These are phyloP conservation scores for Alternaria novae-zelandiae DNA, from an alignment of 2,329 filamentous ascomycete species.

Conservation along the genomic window DNA sequence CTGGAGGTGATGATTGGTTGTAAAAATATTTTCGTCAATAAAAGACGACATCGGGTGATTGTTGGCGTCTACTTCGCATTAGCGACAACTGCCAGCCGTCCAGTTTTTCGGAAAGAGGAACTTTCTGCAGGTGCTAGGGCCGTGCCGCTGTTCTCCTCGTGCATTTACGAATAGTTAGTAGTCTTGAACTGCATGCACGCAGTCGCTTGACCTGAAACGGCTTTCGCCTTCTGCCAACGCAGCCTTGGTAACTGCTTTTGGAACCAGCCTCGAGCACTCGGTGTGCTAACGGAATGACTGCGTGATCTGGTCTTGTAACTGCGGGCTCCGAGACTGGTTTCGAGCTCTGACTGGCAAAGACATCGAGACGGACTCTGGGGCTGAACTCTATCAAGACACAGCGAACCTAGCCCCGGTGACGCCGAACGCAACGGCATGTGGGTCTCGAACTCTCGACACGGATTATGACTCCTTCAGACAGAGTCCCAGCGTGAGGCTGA, in stretches of 20 bases:
- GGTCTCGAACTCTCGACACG: neutral
- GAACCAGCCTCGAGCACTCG: neutral
- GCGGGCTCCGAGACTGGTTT: conserved; percentile 11
- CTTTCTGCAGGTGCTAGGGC: conserved; percentile 23
- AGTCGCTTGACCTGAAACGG: conserved; percentile 16
- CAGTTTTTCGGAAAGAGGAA: conserved; percentile 23
- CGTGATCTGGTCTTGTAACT: neutral
- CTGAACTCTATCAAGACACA: neutral
- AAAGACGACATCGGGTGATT: conserved; percentile 13
- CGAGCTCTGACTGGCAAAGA: conserved; percentile 18
- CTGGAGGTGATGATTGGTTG: conserved; percentile 14
- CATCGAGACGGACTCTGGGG: conserved; percentile 17
- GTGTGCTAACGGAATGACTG: neutral
- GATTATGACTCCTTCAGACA: neutral
- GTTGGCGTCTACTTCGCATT: conserved; percentile 26
- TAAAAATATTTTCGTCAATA: conserved; percentile 18
- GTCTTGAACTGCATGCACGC: conserved; percentile 14
- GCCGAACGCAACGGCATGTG: conserved; percentile 13
- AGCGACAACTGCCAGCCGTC: conserved; percentile 26
- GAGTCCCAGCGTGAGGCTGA: conserved; percentile 4
- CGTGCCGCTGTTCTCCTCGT: conserved; percentile 15
- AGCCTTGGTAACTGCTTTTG: neutral
- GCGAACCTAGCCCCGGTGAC: conserved; percentile 5
- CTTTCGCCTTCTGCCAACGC: conserved; percentile 15
- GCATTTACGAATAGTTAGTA: conserved; percentile 6